A percentile compares a stretch with the other conserved stretches of the same genome.
phyloP scores from a whole-genome alignment of 352 stramenopile species.

The Saprolegnia diclina region DNA sequence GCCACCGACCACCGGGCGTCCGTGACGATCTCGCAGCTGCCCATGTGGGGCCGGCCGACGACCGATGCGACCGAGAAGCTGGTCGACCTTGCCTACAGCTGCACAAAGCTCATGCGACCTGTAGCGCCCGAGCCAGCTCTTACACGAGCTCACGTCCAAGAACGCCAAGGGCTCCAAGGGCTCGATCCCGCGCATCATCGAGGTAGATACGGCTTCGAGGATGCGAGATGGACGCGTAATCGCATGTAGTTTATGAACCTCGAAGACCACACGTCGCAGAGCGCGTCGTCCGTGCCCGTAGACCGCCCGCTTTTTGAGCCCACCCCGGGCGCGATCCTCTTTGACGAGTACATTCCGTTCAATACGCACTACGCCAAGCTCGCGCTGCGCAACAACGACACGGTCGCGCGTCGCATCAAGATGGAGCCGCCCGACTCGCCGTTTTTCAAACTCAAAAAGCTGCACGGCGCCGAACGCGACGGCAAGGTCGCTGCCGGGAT shows the following conservation, averaged over 20 bases:
- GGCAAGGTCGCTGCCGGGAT: conserved; percentile 91
- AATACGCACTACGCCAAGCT: conserved; percentile 72
- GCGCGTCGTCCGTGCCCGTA: conserved; percentile 65
- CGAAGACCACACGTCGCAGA: conserved; percentile 58
- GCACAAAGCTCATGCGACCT: not conserved
- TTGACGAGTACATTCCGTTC: conserved; percentile 91
- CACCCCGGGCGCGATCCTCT: conserved; percentile 75
- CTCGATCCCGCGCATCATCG: conserved; percentile 11
- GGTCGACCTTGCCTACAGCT: not conserved
- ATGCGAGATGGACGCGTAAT: no score
- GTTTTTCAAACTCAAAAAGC: conserved; percentile 75
- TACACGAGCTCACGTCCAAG: conserved; percentile 26
- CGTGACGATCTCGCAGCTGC: not conserved
- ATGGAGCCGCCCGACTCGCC: conserved; percentile 79
- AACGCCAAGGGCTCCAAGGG: not conserved
- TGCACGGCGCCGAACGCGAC: conserved; percentile 37
- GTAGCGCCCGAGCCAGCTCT: conserved; percentile 22
- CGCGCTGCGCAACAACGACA: conserved; percentile 89
- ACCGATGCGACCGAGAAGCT: conserved; percentile 20
- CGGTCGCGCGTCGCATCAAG: conserved; percentile 84
- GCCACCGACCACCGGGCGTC: not conserved
- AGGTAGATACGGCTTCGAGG: not conserved
- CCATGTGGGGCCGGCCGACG: conserved; percentile 17
- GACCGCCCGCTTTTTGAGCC: conserved; percentile 86
- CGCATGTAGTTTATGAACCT: conserved; percentile 46